Percentiles rank a stretch among this genome's conserved stretches.
Conservation (phyloP, 2,329 filamentous ascomycete species). For the Penicillium sp. region DNA sequence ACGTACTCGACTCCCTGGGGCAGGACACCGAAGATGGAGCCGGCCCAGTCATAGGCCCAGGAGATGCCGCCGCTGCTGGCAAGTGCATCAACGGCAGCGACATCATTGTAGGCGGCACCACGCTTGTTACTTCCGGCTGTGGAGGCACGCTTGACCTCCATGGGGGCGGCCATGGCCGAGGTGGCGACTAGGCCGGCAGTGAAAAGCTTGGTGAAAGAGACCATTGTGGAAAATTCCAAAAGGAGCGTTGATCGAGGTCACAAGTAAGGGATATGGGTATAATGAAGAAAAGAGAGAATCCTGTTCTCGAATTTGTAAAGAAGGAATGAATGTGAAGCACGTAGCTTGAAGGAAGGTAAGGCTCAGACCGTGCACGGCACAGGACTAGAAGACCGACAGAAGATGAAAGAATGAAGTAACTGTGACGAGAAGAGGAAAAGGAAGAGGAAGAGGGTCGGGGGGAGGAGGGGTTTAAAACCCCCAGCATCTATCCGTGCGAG, state of each 20-base stretch:
- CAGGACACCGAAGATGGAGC: conserved; percentile 28
- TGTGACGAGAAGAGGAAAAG: conserved; percentile 5
- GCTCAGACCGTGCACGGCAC: conserved; percentile 35
- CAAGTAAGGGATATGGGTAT: conserved; percentile 10
- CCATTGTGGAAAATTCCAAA: conserved; percentile 30
- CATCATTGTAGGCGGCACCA: conserved; percentile 42
- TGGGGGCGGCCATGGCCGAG: conserved; percentile 33
- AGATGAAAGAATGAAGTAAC: conserved; percentile 14
- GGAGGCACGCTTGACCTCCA: conserved; percentile 22
- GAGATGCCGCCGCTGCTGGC: conserved; percentile 27
- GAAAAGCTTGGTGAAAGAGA: conserved; percentile 37
- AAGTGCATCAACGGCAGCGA: conserved; percentile 33
- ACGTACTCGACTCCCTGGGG: conserved; percentile 41
- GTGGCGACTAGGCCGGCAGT: conserved; percentile 35
- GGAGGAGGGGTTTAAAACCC: conserved; percentile 9
- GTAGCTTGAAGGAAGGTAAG: conserved; percentile 24
- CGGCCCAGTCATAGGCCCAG: conserved; percentile 49
- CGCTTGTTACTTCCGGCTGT: conserved; percentile 22
- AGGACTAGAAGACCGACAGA: conserved; percentile 21
- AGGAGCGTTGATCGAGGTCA: neutral
- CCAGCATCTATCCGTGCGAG: neutral
- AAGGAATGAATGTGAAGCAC: conserved; percentile 13
- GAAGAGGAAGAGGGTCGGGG: conserved; percentile 5
- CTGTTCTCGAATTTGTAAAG: conserved; percentile 21
- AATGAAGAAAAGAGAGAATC: conserved; percentile 21